Conservation (phyloP, 805 yeast genomes). For the Metschnikowia sp. region DNA sequence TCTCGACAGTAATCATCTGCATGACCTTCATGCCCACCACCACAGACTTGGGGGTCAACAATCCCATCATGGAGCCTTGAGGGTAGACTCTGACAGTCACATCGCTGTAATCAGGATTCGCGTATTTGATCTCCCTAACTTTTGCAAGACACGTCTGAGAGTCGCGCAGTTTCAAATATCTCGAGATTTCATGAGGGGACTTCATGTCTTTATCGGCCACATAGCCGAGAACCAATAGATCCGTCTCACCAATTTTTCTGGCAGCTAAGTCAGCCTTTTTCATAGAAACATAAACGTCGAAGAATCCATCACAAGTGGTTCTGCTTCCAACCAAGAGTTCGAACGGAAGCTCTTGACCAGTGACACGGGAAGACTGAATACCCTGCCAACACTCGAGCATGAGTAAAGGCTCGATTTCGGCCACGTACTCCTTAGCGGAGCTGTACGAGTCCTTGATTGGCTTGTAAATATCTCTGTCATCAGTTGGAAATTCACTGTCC, state of each 20-base stretch:
- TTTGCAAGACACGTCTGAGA: conserved; percentile 73
- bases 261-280: conserved; percentile 50
- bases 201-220: conserved; percentile 20
- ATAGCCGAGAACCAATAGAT: conserved; percentile 59
- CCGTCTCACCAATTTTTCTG: conserved; percentile 66
- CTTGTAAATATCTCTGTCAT: conserved; percentile 37
- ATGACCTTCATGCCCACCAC: conserved; percentile 70
- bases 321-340: conserved; percentile 72
- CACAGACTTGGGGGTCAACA: conserved; percentile 60
- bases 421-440: conserved; percentile 62
- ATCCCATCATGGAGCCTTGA: conserved; percentile 47
- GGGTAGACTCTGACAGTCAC: conserved; percentile 68
- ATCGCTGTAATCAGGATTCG: conserved; percentile 66
- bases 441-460: conserved; percentile 55
- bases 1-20: conserved; percentile 88
- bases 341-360: conserved; percentile 60
- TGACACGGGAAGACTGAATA: conserved; percentile 66
- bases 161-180: conserved; percentile 27
- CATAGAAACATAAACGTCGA: conserved; percentile 78
- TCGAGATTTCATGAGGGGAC: conserved; percentile 19
- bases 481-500: conserved; percentile 56
- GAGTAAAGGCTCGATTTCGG: conserved; percentile 73
- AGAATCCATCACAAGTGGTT: conserved; percentile 79
- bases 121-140: conserved; percentile 65
- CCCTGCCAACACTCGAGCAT: conserved; percentile 94